Evolutionary conservation across 352 stramenopile species (phyloP).

Genomic region (Globisporangium recalcitrans): DNA sequence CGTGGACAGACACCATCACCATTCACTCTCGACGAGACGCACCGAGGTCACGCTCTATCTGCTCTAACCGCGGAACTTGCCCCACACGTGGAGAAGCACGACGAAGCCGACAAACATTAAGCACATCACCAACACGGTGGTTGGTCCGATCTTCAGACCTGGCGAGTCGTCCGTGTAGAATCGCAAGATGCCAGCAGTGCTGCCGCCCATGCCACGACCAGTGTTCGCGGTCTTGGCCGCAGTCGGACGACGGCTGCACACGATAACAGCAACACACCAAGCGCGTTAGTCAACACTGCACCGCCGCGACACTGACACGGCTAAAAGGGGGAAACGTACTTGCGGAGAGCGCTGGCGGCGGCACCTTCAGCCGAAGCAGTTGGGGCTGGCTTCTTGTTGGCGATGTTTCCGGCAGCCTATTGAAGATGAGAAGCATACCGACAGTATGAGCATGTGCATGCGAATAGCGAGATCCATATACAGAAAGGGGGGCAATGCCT

Average conservation of each 20-base stretch:
- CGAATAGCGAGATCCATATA: not conserved
- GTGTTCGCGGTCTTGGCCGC: constrained; percentile 54
- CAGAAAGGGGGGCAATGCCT: not conserved
- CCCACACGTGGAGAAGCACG: constrained; percentile 96
- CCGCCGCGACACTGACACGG: not conserved
- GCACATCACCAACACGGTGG: constrained; percentile 92
- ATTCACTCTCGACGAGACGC: not conserved
- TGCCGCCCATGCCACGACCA: constrained; percentile 78
- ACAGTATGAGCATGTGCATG: not conserved
- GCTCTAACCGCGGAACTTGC: constrained; percentile 91
- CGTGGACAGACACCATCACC: not conserved
- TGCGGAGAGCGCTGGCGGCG: constrained; percentile 65
- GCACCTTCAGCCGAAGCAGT: constrained; percentile 53
- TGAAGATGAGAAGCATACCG: not conserved
- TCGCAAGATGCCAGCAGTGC: constrained; percentile 91
- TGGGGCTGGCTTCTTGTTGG: constrained; percentile 65
- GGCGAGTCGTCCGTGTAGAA: constrained; percentile 97
- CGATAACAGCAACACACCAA: not conserved
- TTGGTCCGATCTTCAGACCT: constrained; percentile 94
- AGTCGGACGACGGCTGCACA: constrained; percentile 50
- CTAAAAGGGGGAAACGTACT: constrained; percentile 26
- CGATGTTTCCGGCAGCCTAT: constrained; percentile 37
- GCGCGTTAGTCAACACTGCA: not conserved
- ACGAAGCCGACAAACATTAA: constrained; percentile 95
- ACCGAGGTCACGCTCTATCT: constrained; percentile 8